A percentile compares a stretch with the other conserved stretches of the same genome.
phyloP scores from a whole-genome alignment of 768 basidiomycete genomes.

The Boletus edulis region DNA sequence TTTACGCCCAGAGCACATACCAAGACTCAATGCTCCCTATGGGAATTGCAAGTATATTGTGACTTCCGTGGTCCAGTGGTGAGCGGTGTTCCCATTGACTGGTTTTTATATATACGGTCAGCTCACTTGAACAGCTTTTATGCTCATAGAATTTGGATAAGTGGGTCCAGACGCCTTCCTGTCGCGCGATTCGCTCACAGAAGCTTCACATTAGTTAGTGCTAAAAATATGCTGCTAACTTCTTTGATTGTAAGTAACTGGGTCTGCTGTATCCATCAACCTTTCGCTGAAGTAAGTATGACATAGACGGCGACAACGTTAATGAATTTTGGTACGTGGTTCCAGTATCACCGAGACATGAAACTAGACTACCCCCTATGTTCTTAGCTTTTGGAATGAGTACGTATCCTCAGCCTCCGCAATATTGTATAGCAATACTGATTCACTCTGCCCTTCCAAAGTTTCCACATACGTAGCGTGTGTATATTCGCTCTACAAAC shows the following conservation, averaged over 20 bases:
- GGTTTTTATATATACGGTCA: background rate
- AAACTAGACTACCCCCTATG: background rate
- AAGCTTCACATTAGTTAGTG: background rate
- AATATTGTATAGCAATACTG: background rate
- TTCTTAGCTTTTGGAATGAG: conserved; percentile 4
- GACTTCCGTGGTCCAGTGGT: conserved; percentile 11
- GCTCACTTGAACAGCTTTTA: conserved; percentile 5
- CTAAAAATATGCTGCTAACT: background rate
- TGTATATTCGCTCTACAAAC: background rate
- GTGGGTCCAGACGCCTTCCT: background rate
- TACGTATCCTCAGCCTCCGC: background rate
- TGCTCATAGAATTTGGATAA: conserved; percentile 14
- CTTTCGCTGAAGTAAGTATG: background rate
- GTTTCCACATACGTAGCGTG: background rate
- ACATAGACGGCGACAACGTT: background rate
- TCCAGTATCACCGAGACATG: background rate
- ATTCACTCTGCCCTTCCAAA: background rate
- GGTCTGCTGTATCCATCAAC: background rate
- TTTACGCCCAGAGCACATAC: no score
- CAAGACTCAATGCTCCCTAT: background rate
- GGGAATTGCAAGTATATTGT: conserved; percentile 2
- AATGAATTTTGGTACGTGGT: conserved; percentile 5
- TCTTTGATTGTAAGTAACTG: conserved; percentile 4
- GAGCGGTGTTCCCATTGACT: no score
- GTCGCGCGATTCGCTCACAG: background rate